phyloP scores from a whole-genome alignment of 73 alveolate genomes.

The Urostyla sp. region DNA sequence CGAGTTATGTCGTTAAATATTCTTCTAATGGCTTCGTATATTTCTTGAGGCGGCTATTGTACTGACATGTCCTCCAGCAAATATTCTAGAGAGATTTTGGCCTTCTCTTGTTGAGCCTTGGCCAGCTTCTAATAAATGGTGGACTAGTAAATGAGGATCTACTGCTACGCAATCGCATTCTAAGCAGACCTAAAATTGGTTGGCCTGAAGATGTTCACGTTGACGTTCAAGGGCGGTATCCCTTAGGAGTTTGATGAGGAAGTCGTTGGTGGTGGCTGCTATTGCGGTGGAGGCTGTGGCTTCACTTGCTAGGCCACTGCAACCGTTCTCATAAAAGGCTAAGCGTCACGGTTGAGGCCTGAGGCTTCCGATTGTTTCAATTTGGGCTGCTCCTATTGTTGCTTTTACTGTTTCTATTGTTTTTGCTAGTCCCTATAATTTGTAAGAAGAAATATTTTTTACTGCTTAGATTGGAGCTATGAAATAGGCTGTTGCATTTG shows the following conservation, averaged over 20 bases:
- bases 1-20: conserved; percentile 33
- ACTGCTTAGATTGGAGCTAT: too few relatives aligned
- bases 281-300: not conserved
- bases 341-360: not conserved
- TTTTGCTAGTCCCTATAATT: not conserved
- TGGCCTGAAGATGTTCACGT: conserved; percentile 43
- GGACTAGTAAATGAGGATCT: not conserved
- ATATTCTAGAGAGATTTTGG: conserved; percentile 30
- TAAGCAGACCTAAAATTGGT: conserved; percentile 14
- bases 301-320: not conserved
- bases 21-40: conserved; percentile 14
- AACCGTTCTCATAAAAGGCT: not conserved
- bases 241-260: not conserved
- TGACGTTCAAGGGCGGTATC: not conserved
- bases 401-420: not conserved
- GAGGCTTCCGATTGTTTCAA: not conserved
- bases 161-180: not conserved
- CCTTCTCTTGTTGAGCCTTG: conserved; percentile 16
- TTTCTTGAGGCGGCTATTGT: not conserved
- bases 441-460: not conserved
- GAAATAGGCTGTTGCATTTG: too few relatives aligned
- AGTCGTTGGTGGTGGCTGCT: not conserved
- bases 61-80: conserved; percentile 37
- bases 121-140: conserved; percentile 1
- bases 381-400: not conserved